Evolutionary conservation across 2,329 filamentous ascomycete genomes (phyloP).

Genomic region (Ophiocordyceps camponoti-leonardi): DNA sequence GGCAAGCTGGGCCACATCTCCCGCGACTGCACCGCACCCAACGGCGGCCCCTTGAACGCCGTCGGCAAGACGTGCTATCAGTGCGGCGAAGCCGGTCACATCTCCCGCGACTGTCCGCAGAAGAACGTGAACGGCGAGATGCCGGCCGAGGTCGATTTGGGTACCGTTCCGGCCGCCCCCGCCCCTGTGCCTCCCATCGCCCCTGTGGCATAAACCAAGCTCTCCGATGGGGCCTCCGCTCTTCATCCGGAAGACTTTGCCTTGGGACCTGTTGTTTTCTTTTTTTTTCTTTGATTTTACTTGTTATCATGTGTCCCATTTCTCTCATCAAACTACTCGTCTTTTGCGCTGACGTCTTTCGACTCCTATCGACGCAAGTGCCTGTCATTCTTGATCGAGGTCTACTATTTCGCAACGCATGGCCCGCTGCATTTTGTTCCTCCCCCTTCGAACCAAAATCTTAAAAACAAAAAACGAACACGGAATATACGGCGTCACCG

Average conservation of each 20-base stretch:
- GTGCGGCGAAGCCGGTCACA: conserved; percentile 89
- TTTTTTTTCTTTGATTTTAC: background rate
- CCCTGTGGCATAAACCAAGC: conserved; percentile 17
- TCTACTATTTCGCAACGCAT: conserved; percentile 12
- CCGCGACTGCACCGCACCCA: conserved; percentile 85
- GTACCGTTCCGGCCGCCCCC: conserved; percentile 22
- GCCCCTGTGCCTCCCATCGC: conserved; percentile 28
- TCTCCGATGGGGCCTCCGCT: background rate
- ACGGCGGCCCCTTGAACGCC: conserved; percentile 87
- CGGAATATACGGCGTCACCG: conserved; percentile 13
- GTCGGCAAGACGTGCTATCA: conserved; percentile 98
- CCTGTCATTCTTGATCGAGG: conserved; percentile 11
- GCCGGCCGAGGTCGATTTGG: conserved; percentile 24
- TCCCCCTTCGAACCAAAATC: background rate
- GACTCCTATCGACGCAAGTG: background rate
- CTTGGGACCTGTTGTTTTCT: background rate
- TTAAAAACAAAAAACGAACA: conserved; percentile 3
- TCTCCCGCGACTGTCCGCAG: conserved; percentile 85
- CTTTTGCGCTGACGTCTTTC: background rate
- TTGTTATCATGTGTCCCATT: background rate
- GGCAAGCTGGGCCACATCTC: conserved; percentile 92
- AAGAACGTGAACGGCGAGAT: conserved; percentile 39
- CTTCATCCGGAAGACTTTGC: background rate
- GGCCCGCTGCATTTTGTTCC: conserved; percentile 8
- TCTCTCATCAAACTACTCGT: background rate